Conservation (phyloP, 2,329 filamentous ascomycete species). For the Colletotrichum sp. region DNA sequence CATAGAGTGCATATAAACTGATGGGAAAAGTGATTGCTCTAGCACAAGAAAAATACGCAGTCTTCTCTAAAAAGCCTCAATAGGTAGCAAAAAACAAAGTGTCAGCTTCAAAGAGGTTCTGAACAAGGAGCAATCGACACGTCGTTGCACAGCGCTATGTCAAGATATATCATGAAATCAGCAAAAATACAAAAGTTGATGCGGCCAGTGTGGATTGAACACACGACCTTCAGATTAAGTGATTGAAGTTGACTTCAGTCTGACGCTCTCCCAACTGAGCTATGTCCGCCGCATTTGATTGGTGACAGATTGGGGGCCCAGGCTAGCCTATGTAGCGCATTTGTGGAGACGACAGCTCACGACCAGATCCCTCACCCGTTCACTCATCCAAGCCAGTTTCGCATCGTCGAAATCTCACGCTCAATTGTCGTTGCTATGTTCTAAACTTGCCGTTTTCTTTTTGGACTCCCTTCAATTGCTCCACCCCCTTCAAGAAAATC, state of each 20-base stretch:
- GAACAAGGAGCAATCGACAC: too few relatives aligned
- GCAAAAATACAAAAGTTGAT: neutral
- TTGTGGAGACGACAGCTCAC: neutral
- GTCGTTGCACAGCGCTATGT: too few relatives aligned
- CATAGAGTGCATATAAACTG: neutral
- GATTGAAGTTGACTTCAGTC: slow-evolving; percentile 21
- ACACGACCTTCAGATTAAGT: slow-evolving; percentile 22
- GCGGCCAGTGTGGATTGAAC: slow-evolving; percentile 22
- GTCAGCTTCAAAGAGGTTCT: too few relatives aligned
- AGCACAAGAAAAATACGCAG: neutral
- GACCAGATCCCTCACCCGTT: neutral
- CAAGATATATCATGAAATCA: neutral
- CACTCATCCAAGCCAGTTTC: neutral
- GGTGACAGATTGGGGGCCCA: rapidly evolving
- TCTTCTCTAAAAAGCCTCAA: neutral
- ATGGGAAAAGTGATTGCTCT: neutral
- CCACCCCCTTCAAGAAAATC: neutral
- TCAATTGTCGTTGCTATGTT: neutral
- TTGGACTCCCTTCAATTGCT: neutral
- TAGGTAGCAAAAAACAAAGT: too few relatives aligned
- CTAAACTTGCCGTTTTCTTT: neutral
- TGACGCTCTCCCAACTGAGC: slow-evolving; percentile 22
- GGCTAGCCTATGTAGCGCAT: rapidly evolving
- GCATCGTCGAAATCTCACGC: neutral
- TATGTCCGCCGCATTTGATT: slow-evolving; percentile 16